Base-by-base conservation (phyloP, 1,284 basidiomycete genomes). In the Leccinum pachyderme region DNA sequence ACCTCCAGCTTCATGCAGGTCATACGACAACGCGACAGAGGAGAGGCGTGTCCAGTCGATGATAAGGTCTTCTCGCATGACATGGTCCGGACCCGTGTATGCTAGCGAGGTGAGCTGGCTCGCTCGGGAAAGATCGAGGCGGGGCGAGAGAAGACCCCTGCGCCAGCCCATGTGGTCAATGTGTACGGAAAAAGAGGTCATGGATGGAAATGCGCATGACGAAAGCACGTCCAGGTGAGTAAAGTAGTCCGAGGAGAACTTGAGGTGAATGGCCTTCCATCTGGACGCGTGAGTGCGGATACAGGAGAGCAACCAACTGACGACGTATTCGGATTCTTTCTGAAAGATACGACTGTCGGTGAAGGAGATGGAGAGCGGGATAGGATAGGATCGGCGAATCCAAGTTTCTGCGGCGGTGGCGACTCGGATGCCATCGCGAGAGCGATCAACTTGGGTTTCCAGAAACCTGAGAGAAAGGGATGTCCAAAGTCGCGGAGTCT, bases 111-210 rank as follows among this genome's bases (percentile, higher is more conserved):
- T 63, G 39, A 66, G 67, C 27, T 11, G 61, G 12, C 3, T 43
- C 1, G 67, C 61, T 7, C 51, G 54, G 0, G 49, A 13, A 28
- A 66, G 61, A 45, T 69, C 64, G 25, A 69, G 51, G 13, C n/a
- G 31, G 15, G 69, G 49, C 15, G 65, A 67, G 33, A 55, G 55
- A 11, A 62, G 53, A 27, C 65, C 54, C 27, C 57, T 52, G 22
- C 67, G 67, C 64, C 64, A 66, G 25, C 65, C 65, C 64, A 66
- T 69, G 49, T 69, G 64, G 22, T 66, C 64, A n/a, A 58, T 55
- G 28, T 69, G 67, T 5, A 60, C 49, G 12, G 64, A 61, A 44
- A 66, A 62, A 18, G 63, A 62, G 8, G 51, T 27, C n/a, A 66
- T 65, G 2, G 64, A 59, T 0, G 63, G 56, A 32, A 67, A 68